Conservation (phyloP, 1,139 yeast genomes). For the Scheffersomyces insectosa region DNA sequence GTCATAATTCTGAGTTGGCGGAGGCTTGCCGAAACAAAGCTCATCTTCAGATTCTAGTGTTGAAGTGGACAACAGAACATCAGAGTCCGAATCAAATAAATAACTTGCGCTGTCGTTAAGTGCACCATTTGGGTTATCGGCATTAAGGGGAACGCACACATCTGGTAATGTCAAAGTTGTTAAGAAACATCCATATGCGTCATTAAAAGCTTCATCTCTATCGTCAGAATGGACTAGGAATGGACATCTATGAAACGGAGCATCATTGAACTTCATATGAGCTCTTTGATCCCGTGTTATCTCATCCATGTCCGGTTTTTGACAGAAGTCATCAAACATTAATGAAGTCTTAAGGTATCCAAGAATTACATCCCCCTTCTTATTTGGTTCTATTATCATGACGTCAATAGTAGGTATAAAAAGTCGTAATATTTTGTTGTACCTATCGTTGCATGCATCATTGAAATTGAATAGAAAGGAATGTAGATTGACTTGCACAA, state of each 20-base stretch:
- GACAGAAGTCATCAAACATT: conserved; percentile 58
- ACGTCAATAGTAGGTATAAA: conserved; percentile 48
- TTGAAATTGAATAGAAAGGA: conserved; percentile 51
- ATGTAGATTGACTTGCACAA: conserved; percentile 27
- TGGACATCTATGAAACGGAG: conserved; percentile 78
- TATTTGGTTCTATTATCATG: conserved; percentile 23
- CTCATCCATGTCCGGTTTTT: conserved; percentile 48
- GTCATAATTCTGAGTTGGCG: conserved; percentile 39
- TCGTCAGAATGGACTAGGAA: conserved; percentile 58
- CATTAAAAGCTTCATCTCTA: conserved; percentile 46
- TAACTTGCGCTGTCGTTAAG: neutral
- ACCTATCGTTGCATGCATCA: conserved; percentile 70
- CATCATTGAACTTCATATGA: conserved; percentile 72
- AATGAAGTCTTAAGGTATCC: conserved; percentile 54
- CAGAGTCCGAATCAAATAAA: neutral
- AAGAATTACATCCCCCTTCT: conserved; percentile 20
- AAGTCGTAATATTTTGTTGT: conserved; percentile 56
- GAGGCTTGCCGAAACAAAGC: conserved; percentile 7
- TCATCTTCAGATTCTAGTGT: conserved; percentile 9
- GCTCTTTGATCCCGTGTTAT: conserved; percentile 58
- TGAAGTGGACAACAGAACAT: neutral
- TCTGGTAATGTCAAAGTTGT: conserved; percentile 69
- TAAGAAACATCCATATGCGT: conserved; percentile 51
- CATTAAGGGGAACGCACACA: conserved; percentile 58
- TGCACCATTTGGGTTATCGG: neutral